Evolutionary conservation across 306 rosid species (phyloP).

Genomic region (Ammopiptanthus mongolicus): DNA sequence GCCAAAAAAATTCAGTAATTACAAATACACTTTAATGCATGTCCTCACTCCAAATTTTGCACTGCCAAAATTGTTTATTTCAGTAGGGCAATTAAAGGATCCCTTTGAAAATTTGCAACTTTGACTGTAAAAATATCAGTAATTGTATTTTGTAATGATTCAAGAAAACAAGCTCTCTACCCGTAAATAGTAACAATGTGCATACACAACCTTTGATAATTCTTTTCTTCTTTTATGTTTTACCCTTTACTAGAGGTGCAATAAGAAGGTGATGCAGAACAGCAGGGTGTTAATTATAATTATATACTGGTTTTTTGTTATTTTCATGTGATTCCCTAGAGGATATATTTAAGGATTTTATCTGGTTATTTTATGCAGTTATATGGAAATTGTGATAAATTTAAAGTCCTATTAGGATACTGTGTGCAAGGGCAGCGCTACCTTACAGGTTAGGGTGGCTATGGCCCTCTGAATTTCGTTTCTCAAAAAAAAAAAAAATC

Average conservation of each 20-base stretch:
- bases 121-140: background rate
- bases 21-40: background rate
- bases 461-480: background rate
- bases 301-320: background rate
- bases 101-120: background rate
- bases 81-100: background rate
- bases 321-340: background rate
- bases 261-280: background rate
- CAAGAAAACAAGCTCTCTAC: background rate
- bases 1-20: slow-evolving; percentile 23
- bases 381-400: background rate
- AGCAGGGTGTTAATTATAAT: background rate
- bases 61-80: slow-evolving; percentile 11
- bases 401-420: background rate
- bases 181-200: too few relatives aligned
- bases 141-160: background rate
- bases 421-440: background rate
- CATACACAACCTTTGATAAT: too few relatives aligned
- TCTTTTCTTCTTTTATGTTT: background rate
- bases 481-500: too few relatives aligned
- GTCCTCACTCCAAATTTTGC: slow-evolving; percentile 12
- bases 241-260: background rate
- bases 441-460: background rate
- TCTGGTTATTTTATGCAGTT: background rate
- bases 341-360: background rate